These are phyloP conservation scores for Euphrasia arctica DNA, from an alignment of 305 asterid genomes.

Conservation along the genomic window DNA sequence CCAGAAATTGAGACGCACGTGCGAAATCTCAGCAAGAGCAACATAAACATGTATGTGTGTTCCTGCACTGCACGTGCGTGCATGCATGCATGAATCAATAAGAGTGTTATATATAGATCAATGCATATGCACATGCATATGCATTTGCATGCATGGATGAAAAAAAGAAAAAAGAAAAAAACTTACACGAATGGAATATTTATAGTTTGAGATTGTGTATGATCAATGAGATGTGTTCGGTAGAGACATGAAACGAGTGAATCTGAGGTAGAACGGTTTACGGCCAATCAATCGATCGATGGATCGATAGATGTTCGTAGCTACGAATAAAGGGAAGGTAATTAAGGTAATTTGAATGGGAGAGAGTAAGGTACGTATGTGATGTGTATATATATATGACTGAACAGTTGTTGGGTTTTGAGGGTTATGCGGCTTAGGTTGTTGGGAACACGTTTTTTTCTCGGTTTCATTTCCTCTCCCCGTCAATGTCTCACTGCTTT, in stretches of 20 bases:
- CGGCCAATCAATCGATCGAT: neutral
- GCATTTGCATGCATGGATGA: too few relatives aligned
- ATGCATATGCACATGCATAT: too few relatives aligned
- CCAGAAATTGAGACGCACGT: slow-evolving; percentile 3
- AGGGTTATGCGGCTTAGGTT: slow-evolving; percentile 23
- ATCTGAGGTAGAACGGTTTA: slow-evolving; percentile 9
- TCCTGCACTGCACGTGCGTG: neutral
- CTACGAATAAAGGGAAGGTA: too few relatives aligned
- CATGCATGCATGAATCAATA: neutral
- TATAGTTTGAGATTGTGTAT: neutral
- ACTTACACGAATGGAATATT: slow-evolving; percentile 2
- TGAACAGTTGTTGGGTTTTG: slow-evolving; percentile 22
- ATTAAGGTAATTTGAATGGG: slow-evolving; percentile 19
- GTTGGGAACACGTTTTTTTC: slow-evolving; percentile 20
- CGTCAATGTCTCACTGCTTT: too few relatives aligned
- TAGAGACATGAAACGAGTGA: slow-evolving; percentile 8
- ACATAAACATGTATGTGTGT: neutral
- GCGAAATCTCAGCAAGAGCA: slow-evolving; percentile 17
- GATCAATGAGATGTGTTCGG: slow-evolving; percentile 10
- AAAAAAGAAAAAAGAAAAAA: too few relatives aligned
- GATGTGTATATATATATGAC: neutral
- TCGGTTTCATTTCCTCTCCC: too few relatives aligned
- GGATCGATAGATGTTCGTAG: too few relatives aligned
- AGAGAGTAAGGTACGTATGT: too few relatives aligned
- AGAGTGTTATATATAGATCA: too few relatives aligned